phyloP scores from a whole-genome alignment of 1,139 yeast species.

The Taphrina confusa region DNA sequence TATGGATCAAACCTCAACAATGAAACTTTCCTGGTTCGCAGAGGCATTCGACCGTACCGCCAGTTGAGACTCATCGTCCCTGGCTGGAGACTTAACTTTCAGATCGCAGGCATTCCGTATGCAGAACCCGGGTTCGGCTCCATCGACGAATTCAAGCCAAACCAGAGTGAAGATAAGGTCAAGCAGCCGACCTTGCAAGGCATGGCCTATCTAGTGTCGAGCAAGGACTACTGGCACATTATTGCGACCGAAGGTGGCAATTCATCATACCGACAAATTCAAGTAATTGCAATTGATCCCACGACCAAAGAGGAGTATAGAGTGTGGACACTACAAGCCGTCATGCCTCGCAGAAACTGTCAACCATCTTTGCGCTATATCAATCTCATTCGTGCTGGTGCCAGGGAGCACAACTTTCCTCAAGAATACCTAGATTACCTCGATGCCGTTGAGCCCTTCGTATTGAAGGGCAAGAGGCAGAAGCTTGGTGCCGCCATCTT shows the following conservation, averaged over 20 bases:
- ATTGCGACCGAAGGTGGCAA: constrained; percentile 34
- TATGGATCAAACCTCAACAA: constrained; percentile 30
- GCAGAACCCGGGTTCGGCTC: constrained; percentile 31
- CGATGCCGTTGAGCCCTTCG: constrained; percentile 23
- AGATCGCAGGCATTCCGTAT: constrained; percentile 30
- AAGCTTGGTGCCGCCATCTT: constrained; percentile 30
- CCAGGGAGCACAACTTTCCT: constrained; percentile 29
- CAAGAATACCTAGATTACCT: constrained; percentile 27
- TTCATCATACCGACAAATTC: constrained; percentile 18
- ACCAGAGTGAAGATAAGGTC: neutral
- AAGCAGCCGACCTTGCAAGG: constrained; percentile 24
- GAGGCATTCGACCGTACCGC: constrained; percentile 18
- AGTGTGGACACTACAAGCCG: constrained; percentile 27
- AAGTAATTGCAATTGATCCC: constrained; percentile 4
- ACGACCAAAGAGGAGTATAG: constrained; percentile 5
- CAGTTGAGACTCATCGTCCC: constrained; percentile 11
- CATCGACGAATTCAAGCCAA: constrained; percentile 7
- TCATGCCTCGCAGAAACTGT: constrained; percentile 14
- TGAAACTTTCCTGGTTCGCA: constrained; percentile 26
- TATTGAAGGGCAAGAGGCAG: constrained; percentile 19
- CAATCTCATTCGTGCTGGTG: constrained; percentile 28
- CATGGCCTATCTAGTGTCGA: constrained; percentile 27
- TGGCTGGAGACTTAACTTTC: constrained; percentile 16
- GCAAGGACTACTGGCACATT: constrained; percentile 18
- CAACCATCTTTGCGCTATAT: constrained; percentile 29